phyloP scores from a whole-genome alignment of 805 yeast species.

The Debaryomyces maramus region DNA sequence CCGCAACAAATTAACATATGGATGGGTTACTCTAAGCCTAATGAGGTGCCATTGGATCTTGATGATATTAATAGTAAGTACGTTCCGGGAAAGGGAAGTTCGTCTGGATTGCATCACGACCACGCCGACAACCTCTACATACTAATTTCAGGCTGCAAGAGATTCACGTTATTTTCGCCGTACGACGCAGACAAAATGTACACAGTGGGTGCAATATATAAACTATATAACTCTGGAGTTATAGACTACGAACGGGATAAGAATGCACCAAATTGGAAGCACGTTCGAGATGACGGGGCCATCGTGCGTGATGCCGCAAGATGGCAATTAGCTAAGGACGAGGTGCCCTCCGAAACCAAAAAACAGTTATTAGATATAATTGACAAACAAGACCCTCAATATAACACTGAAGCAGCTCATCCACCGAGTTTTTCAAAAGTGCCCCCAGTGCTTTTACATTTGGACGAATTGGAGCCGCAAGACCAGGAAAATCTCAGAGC shows the following conservation, averaged over 20 bases:
- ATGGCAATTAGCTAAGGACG: constrained; percentile 37
- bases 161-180: constrained; percentile 70
- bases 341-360: constrained; percentile 19
- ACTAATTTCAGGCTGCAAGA: constrained; percentile 56
- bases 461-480: constrained; percentile 49
- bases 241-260: constrained; percentile 60
- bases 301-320: constrained; percentile 48
- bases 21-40: constrained; percentile 51
- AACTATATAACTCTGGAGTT: constrained; percentile 59
- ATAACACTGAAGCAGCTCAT: constrained; percentile 3
- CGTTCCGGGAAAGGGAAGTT: constrained; percentile 58
- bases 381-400: constrained; percentile 19
- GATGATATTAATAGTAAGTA: constrained; percentile 47
- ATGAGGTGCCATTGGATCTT: constrained; percentile 10
- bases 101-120: constrained; percentile 79
- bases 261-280: constrained; percentile 63
- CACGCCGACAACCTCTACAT: constrained; percentile 77
- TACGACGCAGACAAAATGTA: constrained; percentile 55
- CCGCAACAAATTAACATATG: constrained; percentile 77
- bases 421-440: constrained; percentile 71
- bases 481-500: constrained; percentile 26
- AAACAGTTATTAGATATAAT: constrained; percentile 21
- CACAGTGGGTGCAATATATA: constrained; percentile 63
- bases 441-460: constrained; percentile 63
- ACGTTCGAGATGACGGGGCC: constrained; percentile 62